These are phyloP conservation scores for Aspergillus intermedius DNA, from an alignment of 2,329 filamentous ascomycete genomes.

Conservation along the genomic window DNA sequence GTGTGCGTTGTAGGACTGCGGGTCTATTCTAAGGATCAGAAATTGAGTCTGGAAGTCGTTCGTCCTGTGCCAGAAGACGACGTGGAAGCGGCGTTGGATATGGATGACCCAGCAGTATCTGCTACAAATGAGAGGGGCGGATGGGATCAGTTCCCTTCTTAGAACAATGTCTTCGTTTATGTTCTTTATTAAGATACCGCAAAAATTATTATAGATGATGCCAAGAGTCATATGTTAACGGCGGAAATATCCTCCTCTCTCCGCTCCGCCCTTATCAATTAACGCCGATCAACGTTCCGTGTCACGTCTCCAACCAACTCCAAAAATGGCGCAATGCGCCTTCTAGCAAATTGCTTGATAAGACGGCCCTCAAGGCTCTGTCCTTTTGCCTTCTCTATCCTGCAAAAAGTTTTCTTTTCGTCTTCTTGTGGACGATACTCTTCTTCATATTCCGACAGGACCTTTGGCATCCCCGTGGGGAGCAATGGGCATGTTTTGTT, in stretches of 20 bases:
- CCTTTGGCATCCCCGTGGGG: slow-evolving; percentile 21
- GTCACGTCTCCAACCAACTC: background rate
- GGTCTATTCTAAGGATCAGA: slow-evolving; percentile 49
- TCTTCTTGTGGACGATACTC: slow-evolving; percentile 1
- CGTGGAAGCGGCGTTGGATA: slow-evolving; percentile 36
- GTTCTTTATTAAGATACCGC: background rate
- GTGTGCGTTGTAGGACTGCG: slow-evolving; percentile 54
- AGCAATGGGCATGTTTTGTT: slow-evolving; percentile 23
- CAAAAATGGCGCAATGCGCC: slow-evolving; percentile 20
- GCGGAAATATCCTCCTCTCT: background rate
- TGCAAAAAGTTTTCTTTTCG: background rate
- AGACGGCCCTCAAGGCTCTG: background rate
- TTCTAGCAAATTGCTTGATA: slow-evolving; percentile 1
- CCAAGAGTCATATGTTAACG: background rate
- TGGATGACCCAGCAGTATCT: slow-evolving; percentile 35
- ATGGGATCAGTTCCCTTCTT: background rate
- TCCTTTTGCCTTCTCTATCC: background rate
- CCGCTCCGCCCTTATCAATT: background rate
- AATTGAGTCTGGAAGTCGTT: slow-evolving; percentile 48
- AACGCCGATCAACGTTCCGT: background rate
- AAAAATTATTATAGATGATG: background rate
- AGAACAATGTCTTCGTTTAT: background rate
- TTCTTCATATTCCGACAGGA: slow-evolving; percentile 15
- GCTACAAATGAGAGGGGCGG: slow-evolving; percentile 20
- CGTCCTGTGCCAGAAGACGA: slow-evolving; percentile 36